Conservation (phyloP, 2,329 filamentous ascomycete genomes). For the Verruconis gallopava region DNA sequence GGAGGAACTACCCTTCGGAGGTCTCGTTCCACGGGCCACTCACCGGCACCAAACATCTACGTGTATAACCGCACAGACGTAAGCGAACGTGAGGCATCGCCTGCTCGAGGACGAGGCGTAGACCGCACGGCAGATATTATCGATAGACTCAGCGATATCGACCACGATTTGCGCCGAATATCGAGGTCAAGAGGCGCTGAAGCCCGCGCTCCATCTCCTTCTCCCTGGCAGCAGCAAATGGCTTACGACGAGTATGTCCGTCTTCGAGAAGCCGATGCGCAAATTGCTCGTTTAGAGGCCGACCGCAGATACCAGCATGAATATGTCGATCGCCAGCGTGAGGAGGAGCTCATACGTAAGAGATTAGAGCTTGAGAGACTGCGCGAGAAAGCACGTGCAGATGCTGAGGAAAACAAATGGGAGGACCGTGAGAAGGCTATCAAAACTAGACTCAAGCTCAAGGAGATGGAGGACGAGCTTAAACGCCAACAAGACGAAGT, state of each 20-base stretch:
- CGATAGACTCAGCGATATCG: conserved; percentile 9
- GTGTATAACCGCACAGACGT: conserved; percentile 9
- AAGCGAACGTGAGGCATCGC: conserved; percentile 2
- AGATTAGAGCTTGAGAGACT: conserved; percentile 23
- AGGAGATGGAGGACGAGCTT: conserved; percentile 8
- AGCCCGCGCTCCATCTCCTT: conserved; percentile 3
- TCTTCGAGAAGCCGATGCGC: conserved; percentile 2
- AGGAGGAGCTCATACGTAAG: conserved; percentile 24
- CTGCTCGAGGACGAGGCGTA: conserved; percentile 5
- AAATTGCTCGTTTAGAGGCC: conserved; percentile 1
- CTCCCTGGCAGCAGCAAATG: not conserved
- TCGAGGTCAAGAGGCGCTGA: not conserved
- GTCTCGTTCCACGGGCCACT: conserved; percentile 7
- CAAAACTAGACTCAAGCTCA: conserved; percentile 10
- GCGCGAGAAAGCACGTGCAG: conserved; percentile 18
- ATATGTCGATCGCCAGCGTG: conserved; percentile 10
- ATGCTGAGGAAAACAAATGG: conserved; percentile 17
- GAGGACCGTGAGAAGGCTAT: conserved; percentile 17
- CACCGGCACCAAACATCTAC: conserved; percentile 9
- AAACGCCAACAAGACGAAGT: conserved; percentile 3
- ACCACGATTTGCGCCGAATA: conserved; percentile 5
- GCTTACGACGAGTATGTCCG: not conserved
- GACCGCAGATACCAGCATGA: conserved; percentile 3
- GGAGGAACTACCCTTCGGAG: conserved; percentile 4
- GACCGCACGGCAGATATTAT: conserved; percentile 1